Evolutionary conservation across 305 asterid genomes (phyloP).

Genomic region (Salvia sclarea): DNA sequence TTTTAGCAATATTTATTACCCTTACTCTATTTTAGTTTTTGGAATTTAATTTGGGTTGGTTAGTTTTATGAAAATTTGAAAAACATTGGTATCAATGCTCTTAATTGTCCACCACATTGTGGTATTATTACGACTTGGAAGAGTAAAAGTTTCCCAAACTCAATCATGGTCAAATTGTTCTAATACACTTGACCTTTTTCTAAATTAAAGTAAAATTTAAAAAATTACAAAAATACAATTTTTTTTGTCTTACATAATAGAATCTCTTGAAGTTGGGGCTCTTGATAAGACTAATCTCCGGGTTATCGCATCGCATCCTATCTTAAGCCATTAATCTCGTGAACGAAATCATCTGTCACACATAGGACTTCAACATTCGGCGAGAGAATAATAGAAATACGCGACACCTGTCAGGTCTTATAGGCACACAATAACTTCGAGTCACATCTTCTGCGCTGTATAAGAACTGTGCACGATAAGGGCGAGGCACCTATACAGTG

Average conservation of each 20-base stretch:
- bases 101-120: slow-evolving; percentile 10
- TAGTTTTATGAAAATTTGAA: slow-evolving; percentile 21
- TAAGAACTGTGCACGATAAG: neutral
- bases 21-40: neutral
- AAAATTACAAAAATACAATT: no score
- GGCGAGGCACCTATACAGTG: neutral
- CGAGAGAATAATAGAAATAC: neutral
- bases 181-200: neutral
- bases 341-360: neutral
- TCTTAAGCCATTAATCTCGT: neutral
- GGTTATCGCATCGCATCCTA: no score
- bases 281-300: no score
- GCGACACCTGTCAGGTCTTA: neutral
- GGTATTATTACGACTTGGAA: slow-evolving; percentile 2
- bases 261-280: no score
- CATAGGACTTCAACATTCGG: neutral
- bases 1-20: neutral
- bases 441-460: neutral
- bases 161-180: slow-evolving; percentile 4
- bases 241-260: no score
- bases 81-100: slow-evolving; percentile 19
- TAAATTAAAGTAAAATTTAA: no score
- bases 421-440: neutral
- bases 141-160: slow-evolving; percentile 15
- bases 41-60: slow-evolving; percentile 24